Evolutionary conservation across 768 basidiomycete species (phyloP).

Genomic region (Dioszegia crocea): DNA sequence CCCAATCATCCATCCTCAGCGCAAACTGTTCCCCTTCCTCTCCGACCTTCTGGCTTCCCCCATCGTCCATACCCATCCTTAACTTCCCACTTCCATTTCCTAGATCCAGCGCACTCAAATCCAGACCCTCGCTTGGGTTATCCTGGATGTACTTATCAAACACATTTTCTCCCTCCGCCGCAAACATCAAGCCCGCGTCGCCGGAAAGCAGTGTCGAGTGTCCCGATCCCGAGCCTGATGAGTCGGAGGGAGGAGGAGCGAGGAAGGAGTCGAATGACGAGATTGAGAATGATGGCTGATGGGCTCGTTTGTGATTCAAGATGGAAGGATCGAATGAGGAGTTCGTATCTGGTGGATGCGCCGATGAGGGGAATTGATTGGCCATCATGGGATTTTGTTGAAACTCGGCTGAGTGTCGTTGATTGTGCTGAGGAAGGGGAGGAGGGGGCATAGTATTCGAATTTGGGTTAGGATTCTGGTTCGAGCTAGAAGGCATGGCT

Average conservation of each 20-base stretch:
- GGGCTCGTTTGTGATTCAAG: not conserved
- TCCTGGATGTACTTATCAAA: constrained; percentile 11
- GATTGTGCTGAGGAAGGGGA: too few relatives aligned
- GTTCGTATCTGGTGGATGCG: not conserved
- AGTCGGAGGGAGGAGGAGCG: constrained; percentile 3
- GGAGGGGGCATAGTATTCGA: too few relatives aligned
- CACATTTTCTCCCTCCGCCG: constrained; percentile 3
- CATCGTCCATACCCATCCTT: not conserved
- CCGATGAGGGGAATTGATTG: not conserved
- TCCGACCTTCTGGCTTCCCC: not conserved
- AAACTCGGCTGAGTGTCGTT: too few relatives aligned
- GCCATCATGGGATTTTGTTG: not conserved
- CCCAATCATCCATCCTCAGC: constrained; percentile 6
- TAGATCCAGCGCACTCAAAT: constrained; percentile 12
- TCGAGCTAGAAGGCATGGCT: not conserved
- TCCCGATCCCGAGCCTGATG: not conserved
- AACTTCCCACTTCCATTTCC: not conserved
- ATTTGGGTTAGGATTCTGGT: too few relatives aligned
- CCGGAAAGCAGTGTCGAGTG: not conserved
- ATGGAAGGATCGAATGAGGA: not conserved
- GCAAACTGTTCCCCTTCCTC: not conserved
- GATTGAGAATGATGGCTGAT: constrained; percentile 5
- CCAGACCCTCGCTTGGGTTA: constrained; percentile 11
- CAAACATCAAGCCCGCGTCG: not conserved
- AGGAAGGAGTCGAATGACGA: constrained; percentile 3